Percentiles rank a stretch among this genome's conserved stretches.
phyloP scores from a whole-genome alignment of 371 early-diverging fungal genomes.

The Blakeslea trispora region DNA sequence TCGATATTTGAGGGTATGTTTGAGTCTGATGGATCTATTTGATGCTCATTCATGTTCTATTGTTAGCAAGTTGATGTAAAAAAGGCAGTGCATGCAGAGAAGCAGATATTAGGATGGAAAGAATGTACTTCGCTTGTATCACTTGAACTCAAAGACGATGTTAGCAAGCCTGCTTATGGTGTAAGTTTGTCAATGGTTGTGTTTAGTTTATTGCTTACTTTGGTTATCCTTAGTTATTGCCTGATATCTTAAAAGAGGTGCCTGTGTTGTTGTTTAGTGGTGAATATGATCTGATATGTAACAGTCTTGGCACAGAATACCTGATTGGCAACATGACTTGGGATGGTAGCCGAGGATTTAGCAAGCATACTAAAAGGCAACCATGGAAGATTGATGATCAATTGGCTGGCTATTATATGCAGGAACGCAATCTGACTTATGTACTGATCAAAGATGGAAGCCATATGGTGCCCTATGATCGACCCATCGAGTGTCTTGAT shows the following conservation, averaged over 20 bases:
- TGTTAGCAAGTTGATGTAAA: constrained; percentile 56
- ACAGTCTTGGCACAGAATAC: constrained; percentile 70
- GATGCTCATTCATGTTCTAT: not conserved
- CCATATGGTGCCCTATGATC: constrained; percentile 86
- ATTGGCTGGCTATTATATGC: constrained; percentile 56
- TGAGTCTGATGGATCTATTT: not conserved
- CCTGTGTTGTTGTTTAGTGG: constrained; percentile 72
- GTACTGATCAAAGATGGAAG: constrained; percentile 68
- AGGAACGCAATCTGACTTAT: constrained; percentile 71
- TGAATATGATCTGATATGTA: constrained; percentile 83
- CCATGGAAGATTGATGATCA: constrained; percentile 64
- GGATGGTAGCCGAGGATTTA: constrained; percentile 71
- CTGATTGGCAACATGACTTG: constrained; percentile 74
- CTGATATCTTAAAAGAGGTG: constrained; percentile 57
- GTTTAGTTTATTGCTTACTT: too few species aligned
- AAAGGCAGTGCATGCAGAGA: constrained; percentile 60
- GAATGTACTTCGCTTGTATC: constrained; percentile 67
- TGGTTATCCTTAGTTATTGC: constrained; percentile 33
- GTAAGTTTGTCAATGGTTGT: too few species aligned
- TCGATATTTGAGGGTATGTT: constrained; percentile 60
- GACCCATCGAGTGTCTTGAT: constrained; percentile 63
- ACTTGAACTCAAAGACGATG: constrained; percentile 47
- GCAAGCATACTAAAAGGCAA: constrained; percentile 26
- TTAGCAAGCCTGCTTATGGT: constrained; percentile 48
- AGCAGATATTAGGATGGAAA: constrained; percentile 52